Evolutionary conservation across 2,329 filamentous ascomycete genomes (phyloP), one percentile per base, ranked within the genome.

Genomic region (Hymenotorrendiella dingleyae): DNA sequence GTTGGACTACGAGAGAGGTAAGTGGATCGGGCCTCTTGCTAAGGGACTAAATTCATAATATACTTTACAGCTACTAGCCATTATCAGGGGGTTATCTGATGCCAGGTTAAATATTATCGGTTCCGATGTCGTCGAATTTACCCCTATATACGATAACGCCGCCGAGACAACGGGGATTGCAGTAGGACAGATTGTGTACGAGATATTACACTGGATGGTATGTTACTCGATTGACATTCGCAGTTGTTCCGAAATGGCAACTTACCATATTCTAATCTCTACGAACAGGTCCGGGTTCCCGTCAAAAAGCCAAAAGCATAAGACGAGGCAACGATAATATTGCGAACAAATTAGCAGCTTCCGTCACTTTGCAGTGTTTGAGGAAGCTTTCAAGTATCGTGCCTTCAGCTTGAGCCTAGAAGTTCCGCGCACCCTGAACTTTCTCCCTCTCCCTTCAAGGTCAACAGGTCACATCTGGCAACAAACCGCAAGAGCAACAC

Each of bases 1-100:
- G 59, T 20, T 62, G 58, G 58, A 58, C 58, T 4, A 60, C 58
- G 16, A 54, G 59, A 54, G 59, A 59, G 40, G 54, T 57, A 33
- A 30, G 36, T 45, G 7, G 3, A 8, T 5, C 16, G 6, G 4
- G 4, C 9, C 4, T 19, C 5, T n/a, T n/a, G n/a, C 23, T 7
- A 26, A 14, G 5, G 12, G 11, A 23, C 6, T 8, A 30, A 8
- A 29, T 27, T 36, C 24, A 34, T 40, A 16, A 32, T 29, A 8
- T 35, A 2, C 11, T 22, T 5, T 17, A 19, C 30, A 61, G 53
- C 40, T 61, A 3, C 33, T 60, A 20, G 46, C 50, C 32, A 60
- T 62, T 4, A 54, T 62, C 23, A 36, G 50, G 3, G 59, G 58
- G 3, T 39, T 62, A 6, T 53, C 55, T 2, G 40, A 52, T 34